phyloP scores from a whole-genome alignment of 108 stramenopile species.

The Cyclotella baltica region DNA sequence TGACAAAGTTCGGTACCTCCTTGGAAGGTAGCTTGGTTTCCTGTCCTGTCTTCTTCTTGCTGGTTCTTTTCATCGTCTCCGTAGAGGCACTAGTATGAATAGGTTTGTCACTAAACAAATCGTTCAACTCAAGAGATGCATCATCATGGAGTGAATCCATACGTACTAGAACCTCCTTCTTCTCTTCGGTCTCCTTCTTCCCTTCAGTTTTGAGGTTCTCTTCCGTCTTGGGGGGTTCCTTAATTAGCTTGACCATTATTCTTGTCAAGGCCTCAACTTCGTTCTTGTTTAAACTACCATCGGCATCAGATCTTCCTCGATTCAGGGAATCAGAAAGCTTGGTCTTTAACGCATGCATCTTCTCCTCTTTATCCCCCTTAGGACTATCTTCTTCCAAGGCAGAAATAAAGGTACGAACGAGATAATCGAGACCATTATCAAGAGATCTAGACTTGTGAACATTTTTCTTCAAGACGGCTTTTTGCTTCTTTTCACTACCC shows the following conservation, averaged over 20 bases:
- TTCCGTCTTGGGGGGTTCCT: neutral
- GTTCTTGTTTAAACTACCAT: neutral
- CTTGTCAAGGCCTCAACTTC: neutral
- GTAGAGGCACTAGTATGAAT: no score
- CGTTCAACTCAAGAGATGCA: no score
- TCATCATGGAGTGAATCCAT: neutral
- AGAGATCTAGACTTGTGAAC: slow-evolving; percentile 19
- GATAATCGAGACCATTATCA: slow-evolving; percentile 17
- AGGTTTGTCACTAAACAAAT: no score
- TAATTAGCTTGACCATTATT: neutral
- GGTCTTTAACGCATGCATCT: neutral
- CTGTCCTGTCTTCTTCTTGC: neutral
- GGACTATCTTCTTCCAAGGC: neutral
- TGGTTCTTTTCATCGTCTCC: neutral
- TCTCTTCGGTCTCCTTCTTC: neutral
- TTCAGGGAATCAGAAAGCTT: neutral
- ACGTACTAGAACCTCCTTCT: neutral
- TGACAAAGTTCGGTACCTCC: neutral
- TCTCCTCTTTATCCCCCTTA: neutral
- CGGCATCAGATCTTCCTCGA: neutral
- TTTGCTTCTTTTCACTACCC: neutral
- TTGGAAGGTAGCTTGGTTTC: neutral
- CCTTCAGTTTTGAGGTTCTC: neutral
- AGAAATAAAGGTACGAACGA: slow-evolving; percentile 10
- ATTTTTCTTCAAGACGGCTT: neutral